These are phyloP conservation scores for Madurella mycetomatis DNA, from an alignment of 2,329 filamentous ascomycete species.

Conservation along the genomic window DNA sequence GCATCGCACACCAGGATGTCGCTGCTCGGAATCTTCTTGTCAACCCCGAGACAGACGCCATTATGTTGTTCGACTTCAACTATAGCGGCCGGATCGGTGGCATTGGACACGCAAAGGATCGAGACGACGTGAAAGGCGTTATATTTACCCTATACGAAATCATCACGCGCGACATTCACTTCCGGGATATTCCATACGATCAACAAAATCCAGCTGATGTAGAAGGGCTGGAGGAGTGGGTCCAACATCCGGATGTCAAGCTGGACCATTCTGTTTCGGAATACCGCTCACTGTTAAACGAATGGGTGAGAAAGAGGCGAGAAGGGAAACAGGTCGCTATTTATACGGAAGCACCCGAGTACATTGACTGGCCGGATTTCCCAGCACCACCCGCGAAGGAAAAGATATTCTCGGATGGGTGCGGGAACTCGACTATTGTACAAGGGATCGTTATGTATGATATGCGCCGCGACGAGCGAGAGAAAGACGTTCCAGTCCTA, in stretches of 20 bases:
- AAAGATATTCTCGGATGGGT: too few relatives aligned
- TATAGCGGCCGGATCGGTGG: not conserved
- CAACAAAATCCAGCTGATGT: conserved; percentile 9
- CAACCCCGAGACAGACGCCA: not conserved
- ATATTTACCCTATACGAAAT: conserved; percentile 35
- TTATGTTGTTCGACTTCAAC: conserved; percentile 1
- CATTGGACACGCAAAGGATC: conserved; percentile 7
- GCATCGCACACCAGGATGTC: conserved; percentile 1
- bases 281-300: conserved; percentile 26
- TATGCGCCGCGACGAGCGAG: too few relatives aligned
- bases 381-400: too few relatives aligned
- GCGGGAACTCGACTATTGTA: too few relatives aligned
- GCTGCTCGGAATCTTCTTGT: not conserved
- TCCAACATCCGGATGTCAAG: conserved; percentile 30
- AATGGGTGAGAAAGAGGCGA: conserved; percentile 26
- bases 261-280: conserved; percentile 31
- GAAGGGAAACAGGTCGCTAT: not conserved
- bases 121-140: conserved; percentile 19
- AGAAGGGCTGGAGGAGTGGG: conserved; percentile 26
- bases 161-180: conserved; percentile 30
- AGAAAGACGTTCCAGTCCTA: too few relatives aligned
- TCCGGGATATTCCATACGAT: conserved; percentile 25
- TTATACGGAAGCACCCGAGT: conserved; percentile 4
- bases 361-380: conserved; percentile 12
- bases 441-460: too few relatives aligned